Evolutionary conservation across 23 red algal species (phyloP), one percentile per base, ranked within the genome.

Genomic region (Cyanidiococcus yangmingshanensis): DNA sequence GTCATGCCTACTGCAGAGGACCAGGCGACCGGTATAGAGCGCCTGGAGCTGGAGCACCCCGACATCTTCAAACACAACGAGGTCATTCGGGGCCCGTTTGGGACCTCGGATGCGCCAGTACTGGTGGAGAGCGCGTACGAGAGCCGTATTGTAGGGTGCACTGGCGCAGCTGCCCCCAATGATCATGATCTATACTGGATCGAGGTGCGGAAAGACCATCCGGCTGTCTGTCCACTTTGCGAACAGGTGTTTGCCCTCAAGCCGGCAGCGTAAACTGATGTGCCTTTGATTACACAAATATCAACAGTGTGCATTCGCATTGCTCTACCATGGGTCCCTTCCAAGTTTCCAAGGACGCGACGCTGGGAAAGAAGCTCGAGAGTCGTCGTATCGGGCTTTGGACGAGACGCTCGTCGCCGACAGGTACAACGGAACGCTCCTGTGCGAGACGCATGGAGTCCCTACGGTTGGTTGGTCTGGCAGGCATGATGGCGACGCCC

Each of bases 141-240:
- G 59, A 40, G 76, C 12, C 82, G 92, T 25, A 90, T 96, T 37
- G 88, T 96, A 50, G 92, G 92, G 50, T 96, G 92, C 80, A 96
- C 92, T 21, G 92, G 92, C 37, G 74, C 77, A 58, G 82, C 82
- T 50, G 76, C 86, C 30, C 92, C 92, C 18, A 76, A 90, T 79
- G 92, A 96, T 39, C 92, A 96, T 75, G 92, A 96, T 68, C 39
- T 96, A n/a, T 75, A 83, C 2, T 96, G 88, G 87, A 39, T 96
- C 40, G 74, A 41, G 57, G 92, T 96, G 37, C 58, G 90, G 68
- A 89, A 90, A 77, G 82, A 75, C 15, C 57, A 83, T 39, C 68
- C 68, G 27, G 50, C 40, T 24, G 54, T 39, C n/a, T 96, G 92
- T 76, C 79, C 68, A 3, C 67, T 85, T 74, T 96, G 92, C 59